phyloP scores from a whole-genome alignment of 2,329 filamentous ascomycete species.

The Paraconiothyrium brasiliense region DNA sequence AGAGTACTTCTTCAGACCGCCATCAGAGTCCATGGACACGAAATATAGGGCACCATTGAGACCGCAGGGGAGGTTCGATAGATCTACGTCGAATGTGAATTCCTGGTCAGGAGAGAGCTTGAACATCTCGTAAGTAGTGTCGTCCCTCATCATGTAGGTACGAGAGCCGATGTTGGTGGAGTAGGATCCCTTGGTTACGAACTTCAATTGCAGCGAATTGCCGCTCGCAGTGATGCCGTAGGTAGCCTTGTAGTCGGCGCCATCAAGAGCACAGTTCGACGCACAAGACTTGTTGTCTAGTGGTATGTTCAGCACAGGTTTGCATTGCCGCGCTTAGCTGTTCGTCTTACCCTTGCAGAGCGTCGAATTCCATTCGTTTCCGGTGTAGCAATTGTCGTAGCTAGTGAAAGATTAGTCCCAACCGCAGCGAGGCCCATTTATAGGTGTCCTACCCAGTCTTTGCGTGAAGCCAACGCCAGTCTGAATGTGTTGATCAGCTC shows the following conservation, averaged over 20 bases:
- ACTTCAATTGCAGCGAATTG: slow-evolving; percentile 33
- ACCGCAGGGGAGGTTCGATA: slow-evolving; percentile 37
- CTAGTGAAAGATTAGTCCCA: slow-evolving; percentile 31
- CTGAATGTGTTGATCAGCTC: background rate
- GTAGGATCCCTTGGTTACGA: slow-evolving; percentile 33
- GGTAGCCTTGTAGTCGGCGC: slow-evolving; percentile 62
- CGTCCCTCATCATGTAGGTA: slow-evolving; percentile 35
- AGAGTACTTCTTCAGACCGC: slow-evolving; percentile 59
- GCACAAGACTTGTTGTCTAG: slow-evolving; percentile 57
- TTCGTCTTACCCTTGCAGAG: slow-evolving; percentile 40
- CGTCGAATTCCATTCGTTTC: slow-evolving; percentile 55
- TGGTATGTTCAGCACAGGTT: slow-evolving; percentile 24
- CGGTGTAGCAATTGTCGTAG: slow-evolving; percentile 60
- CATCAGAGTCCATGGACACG: slow-evolving; percentile 68
- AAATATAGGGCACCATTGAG: slow-evolving; percentile 74
- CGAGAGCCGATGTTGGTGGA: slow-evolving; percentile 38
- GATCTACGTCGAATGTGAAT: slow-evolving; percentile 41
- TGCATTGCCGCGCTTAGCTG: background rate
- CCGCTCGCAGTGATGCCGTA: slow-evolving; percentile 52
- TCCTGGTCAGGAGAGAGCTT: slow-evolving; percentile 32
- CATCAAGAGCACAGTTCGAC: slow-evolving; percentile 62
- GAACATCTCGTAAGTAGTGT: slow-evolving; percentile 35
- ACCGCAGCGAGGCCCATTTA: background rate
- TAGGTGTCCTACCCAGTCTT: slow-evolving; percentile 22
- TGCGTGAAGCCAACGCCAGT: slow-evolving; percentile 67